These are phyloP conservation scores for Crepidotus variabilis DNA, from an alignment of 768 basidiomycete genomes.

Conservation along the genomic window DNA sequence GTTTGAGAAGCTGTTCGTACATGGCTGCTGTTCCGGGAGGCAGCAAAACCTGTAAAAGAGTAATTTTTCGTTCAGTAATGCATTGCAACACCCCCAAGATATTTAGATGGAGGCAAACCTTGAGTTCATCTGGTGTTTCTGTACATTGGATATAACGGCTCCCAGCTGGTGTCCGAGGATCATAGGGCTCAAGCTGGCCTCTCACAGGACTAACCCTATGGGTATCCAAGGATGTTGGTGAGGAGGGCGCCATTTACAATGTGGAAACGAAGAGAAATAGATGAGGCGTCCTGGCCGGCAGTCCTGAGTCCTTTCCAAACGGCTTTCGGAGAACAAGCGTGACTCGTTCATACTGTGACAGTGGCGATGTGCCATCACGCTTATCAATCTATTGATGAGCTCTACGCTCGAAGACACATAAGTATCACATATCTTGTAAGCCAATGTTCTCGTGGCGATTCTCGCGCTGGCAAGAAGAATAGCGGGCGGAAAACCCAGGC, in stretches of 20 bases:
- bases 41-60: constrained; percentile 51
- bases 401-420: no score
- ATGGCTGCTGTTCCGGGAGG: constrained; percentile 64
- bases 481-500: no score
- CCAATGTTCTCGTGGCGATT: no score
- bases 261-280: constrained; percentile 1
- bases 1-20: constrained; percentile 62
- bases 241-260: constrained; percentile 21
- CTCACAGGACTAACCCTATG: constrained; percentile 63
- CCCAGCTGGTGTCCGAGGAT: constrained; percentile 49
- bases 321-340: neutral
- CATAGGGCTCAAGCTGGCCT: constrained; percentile 71
- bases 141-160: constrained; percentile 76
- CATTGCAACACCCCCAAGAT: neutral
- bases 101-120: constrained; percentile 33
- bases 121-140: constrained; percentile 73
- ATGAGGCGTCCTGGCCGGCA: neutral
- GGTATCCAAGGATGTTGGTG: constrained; percentile 42
- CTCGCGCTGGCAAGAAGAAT: no score
- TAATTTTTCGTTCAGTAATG: neutral
- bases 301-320: neutral
- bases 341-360: neutral
- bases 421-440: no score
- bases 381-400: neutral
- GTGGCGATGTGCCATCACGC: neutral